phyloP scores from a whole-genome alignment of 2,329 filamentous ascomycete genomes.

The Triangularia setosa region DNA sequence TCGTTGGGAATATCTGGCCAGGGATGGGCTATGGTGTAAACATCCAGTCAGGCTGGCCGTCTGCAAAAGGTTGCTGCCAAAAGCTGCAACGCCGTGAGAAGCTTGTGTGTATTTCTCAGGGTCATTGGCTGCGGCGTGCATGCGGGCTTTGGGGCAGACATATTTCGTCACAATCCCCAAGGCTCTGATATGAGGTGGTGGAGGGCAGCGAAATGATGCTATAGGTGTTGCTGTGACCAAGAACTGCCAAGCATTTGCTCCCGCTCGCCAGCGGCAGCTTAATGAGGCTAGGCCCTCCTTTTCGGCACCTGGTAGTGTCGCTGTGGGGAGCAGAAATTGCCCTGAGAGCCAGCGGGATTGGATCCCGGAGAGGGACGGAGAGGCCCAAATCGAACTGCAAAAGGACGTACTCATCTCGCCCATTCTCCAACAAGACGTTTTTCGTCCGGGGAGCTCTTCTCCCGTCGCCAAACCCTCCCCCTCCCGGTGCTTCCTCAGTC shows the following conservation, averaged over 20 bases:
- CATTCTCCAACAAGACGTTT: not conserved
- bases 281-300: slow-evolving; percentile 4
- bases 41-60: not conserved
- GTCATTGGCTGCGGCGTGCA: not conserved
- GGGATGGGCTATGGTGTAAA: not conserved
- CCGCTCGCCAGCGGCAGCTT: not conserved
- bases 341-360: slow-evolving; percentile 2
- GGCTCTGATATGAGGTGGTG: not conserved
- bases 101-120: not conserved
- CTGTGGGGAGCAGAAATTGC: slow-evolving; percentile 13
- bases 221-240: not conserved
- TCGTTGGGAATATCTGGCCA: not conserved
- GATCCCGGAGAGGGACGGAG: not conserved
- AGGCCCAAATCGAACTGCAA: too few species aligned
- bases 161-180: not conserved
- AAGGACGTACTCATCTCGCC: not conserved
- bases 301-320: slow-evolving; percentile 6
- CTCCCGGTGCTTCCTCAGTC: not conserved
- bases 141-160: not conserved
- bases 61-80: not conserved
- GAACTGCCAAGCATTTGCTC: slow-evolving; percentile 7
- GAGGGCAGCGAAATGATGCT: not conserved
- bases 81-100: not conserved
- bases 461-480: slow-evolving; percentile 2
- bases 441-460: not conserved